Percentiles rank a stretch among this genome's conserved stretches.
Conservation (phyloP, 306 rosid genomes). For the Macrotyloma uniflorum region DNA sequence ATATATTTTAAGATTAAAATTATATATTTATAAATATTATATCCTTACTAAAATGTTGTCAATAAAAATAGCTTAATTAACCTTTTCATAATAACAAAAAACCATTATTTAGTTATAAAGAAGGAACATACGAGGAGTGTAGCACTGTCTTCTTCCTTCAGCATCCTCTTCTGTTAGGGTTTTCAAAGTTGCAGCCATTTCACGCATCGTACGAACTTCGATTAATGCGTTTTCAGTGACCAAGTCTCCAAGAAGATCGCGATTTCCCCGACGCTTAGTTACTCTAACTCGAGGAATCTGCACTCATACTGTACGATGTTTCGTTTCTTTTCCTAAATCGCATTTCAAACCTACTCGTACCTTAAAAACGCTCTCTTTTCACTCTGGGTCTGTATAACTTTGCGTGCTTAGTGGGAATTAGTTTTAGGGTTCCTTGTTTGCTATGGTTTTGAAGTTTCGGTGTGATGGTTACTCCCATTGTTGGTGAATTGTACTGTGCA, state of each 20-base stretch:
- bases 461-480: not conserved
- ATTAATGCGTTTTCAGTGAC: not conserved
- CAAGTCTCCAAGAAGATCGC: not conserved
- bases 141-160: not conserved
- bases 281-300: not conserved
- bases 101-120: too few species aligned
- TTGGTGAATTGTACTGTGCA: constrained; percentile 5
- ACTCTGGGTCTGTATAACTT: not conserved
- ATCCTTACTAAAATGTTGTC: too few species aligned
- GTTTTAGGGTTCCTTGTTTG: constrained; percentile 7
- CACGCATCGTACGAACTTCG: not conserved
- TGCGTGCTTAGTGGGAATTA: not conserved
- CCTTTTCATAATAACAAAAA: too few species aligned
- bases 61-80: too few species aligned
- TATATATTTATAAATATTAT: too few species aligned
- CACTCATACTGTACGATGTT: constrained; percentile 30
- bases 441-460: not conserved
- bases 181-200: constrained; percentile 21
- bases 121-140: too few species aligned
- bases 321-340: not conserved
- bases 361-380: constrained; percentile 20
- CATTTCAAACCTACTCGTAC: not conserved
- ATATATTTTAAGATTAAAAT: too few species aligned
- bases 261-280: not conserved
- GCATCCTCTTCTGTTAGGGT: constrained; percentile 12